Evolutionary conservation across 345 rosid species (phyloP).

Genomic region (Populus nigra): DNA sequence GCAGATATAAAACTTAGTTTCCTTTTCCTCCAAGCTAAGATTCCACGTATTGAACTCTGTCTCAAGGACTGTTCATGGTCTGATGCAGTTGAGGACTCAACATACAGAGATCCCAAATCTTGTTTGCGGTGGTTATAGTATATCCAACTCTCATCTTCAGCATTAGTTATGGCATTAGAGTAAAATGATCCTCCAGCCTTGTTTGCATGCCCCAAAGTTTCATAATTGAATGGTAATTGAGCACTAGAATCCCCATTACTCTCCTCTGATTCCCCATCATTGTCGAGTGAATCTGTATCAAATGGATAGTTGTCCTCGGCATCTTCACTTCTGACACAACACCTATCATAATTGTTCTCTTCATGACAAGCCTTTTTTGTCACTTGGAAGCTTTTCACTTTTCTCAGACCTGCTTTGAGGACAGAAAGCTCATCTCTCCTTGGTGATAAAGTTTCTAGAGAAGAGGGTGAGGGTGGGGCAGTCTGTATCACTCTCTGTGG

Average conservation of each 20-base stretch:
- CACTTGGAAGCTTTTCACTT: conserved; percentile 43
- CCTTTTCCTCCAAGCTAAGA: conserved; percentile 59
- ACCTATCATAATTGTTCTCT: conserved; percentile 32
- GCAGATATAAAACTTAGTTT: conserved; percentile 45
- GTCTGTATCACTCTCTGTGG: conserved; percentile 32
- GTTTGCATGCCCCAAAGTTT: conserved; percentile 50
- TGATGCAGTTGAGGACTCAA: conserved; percentile 30
- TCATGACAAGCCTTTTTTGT: conserved; percentile 37
- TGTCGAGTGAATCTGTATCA: conserved; percentile 45
- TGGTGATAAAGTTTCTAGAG: conserved; percentile 21
- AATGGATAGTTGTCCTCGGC: conserved; percentile 24
- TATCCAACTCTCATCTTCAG: conserved; percentile 50
- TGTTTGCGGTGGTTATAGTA: conserved; percentile 42
- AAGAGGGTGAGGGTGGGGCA: conserved; percentile 27
- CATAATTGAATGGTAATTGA: conserved; percentile 41
- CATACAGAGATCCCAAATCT: conserved; percentile 32
- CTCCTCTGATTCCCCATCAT: conserved; percentile 27
- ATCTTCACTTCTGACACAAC: conserved; percentile 25
- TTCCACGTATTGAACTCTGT: conserved; percentile 34
- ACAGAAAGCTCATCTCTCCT: conserved; percentile 43
- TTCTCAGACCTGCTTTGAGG: conserved; percentile 47
- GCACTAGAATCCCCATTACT: conserved; percentile 30
- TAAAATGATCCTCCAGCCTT: conserved; percentile 32
- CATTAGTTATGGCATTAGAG: conserved; percentile 22
- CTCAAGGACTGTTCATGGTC: conserved; percentile 25